Evolutionary conservation across 371 early-diverging fungal species (phyloP).

Genomic region (Mucor plumbeus): DNA sequence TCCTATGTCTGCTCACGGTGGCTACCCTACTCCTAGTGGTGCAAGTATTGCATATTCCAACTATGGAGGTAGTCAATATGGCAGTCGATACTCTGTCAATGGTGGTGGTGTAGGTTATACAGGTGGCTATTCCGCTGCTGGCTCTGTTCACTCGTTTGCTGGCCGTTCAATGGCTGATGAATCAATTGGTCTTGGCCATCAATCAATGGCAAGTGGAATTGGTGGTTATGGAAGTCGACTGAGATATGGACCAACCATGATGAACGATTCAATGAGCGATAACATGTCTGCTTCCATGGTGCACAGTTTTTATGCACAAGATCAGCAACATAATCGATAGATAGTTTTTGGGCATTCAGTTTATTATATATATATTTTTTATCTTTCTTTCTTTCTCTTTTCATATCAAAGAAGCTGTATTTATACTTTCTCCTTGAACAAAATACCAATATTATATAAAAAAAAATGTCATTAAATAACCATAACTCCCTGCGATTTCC

Average conservation of each 20-base stretch:
- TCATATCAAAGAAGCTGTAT: no score
- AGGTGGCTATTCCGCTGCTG: not conserved
- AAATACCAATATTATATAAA: not conserved
- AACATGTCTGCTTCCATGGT: slow-evolving; percentile 18
- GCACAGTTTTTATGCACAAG: slow-evolving; percentile 16
- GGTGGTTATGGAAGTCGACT: not conserved
- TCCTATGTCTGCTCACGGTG: not conserved
- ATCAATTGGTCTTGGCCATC: not conserved
- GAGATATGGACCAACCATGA: slow-evolving; percentile 19
- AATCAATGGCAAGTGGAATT: not conserved
- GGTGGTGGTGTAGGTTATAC: not conserved
- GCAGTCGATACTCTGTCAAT: slow-evolving; percentile 3
- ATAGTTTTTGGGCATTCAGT: not conserved
- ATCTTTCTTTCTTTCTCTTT: not conserved
- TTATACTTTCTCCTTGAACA: not conserved
- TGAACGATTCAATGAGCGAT: slow-evolving; percentile 10
- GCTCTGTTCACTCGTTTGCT: not conserved
- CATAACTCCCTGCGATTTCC: no score
- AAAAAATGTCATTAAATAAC: no score
- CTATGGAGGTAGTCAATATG: not conserved
- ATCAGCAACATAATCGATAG: slow-evolving; percentile 4
- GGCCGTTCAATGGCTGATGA: not conserved
- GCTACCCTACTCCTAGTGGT: not conserved
- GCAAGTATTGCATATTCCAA: not conserved
- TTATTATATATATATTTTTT: no score